Base-by-base conservation (phyloP, 495 filamentous ascomycete species). In the Neurospora terricola region DNA sequence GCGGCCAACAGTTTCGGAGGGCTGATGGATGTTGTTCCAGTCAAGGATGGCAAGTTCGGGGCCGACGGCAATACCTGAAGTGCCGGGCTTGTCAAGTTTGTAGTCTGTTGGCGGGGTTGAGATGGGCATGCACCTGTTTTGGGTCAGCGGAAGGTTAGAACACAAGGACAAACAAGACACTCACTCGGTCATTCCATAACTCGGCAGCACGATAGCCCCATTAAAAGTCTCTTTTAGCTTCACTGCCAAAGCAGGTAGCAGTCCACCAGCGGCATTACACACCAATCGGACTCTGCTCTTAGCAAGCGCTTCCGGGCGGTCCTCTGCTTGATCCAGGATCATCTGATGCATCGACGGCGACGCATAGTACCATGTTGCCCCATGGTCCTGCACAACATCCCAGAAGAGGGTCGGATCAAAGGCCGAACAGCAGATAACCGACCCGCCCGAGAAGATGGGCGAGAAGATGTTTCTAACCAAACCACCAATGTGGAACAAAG, bases 391-490 rank as follows among this genome's bases (percentile, higher is more conserved):
- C 27, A 85, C 78, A n/a, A 81, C 76, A 73, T 83, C 83, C 84
- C 84, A 86, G 72, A 87, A 86, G 27, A 83, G 76, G 72, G 79
- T 82, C n/a, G 84, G 79, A 66, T 85, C 84, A 71, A 87, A 86
- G 4, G 80, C 80, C 8, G 81, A 76, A 38, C 83, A 84, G 76
- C 84, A 83, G 21, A 86, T 84, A 4, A 78, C 77, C 0, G 82
- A 81, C 14, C 83, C 83, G 5, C 82, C 83, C 4, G 82, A 81
- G 36, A 83, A 74, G 8, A 83, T 76, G 6, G 82, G 83, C 43
- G 81, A 81, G 45, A 83, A 79, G 27, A 84, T 77, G 74, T 83
- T 83, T 70, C 82, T 77, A 40, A 84, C 74, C 14, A 84, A 72
- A 18, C 82, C 82, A 45, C 82, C 82, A 62, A 86, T 81, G 74